Percentiles rank a stretch among this genome's conserved stretches.
Conservation (phyloP, 1,284 basidiomycete genomes). For the Cutaneotrichosporon sp. region DNA sequence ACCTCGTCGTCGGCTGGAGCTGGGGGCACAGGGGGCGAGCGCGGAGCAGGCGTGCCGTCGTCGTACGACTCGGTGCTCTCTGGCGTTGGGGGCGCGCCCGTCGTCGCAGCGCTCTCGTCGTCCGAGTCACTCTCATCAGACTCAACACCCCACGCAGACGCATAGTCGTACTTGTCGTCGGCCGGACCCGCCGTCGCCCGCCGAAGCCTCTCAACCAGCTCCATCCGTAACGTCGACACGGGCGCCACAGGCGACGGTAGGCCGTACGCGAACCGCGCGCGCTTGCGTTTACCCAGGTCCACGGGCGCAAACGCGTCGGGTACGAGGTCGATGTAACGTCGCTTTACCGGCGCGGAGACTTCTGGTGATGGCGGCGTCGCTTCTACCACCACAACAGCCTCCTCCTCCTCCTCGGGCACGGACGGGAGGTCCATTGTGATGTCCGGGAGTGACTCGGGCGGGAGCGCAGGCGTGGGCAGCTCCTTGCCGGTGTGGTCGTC, state of each 20-base stretch:
- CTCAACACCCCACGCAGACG: conserved; percentile 28
- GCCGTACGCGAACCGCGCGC: conserved; percentile 23
- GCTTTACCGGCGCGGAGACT: background rate
- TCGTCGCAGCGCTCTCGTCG: conserved; percentile 25
- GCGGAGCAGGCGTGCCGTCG: conserved; percentile 10
- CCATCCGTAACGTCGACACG: conserved; percentile 16
- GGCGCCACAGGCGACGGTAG: conserved; percentile 36
- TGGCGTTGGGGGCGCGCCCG: conserved; percentile 38
- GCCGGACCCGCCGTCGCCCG: background rate
- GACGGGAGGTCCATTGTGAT: background rate
- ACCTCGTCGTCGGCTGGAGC: conserved; percentile 17
- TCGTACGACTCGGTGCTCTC: conserved; percentile 21
- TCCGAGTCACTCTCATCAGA: conserved; percentile 16
- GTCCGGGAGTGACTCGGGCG: background rate
- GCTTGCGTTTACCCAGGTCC: background rate
- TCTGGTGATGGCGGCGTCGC: background rate
- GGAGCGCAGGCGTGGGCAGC: background rate
- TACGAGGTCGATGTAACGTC: conserved; percentile 21
- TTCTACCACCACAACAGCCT: background rate
- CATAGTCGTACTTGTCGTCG: conserved; percentile 20
- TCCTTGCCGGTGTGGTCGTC: conserved; percentile 3
- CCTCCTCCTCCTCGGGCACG: conserved; percentile 4
- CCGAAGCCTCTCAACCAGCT: conserved; percentile 26
- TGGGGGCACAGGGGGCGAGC: conserved; percentile 1
- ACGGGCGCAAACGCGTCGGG: conserved; percentile 33